phyloP scores from a whole-genome alignment of 2,329 filamentous ascomycete species.

The Botryosphaeria agaves region DNA sequence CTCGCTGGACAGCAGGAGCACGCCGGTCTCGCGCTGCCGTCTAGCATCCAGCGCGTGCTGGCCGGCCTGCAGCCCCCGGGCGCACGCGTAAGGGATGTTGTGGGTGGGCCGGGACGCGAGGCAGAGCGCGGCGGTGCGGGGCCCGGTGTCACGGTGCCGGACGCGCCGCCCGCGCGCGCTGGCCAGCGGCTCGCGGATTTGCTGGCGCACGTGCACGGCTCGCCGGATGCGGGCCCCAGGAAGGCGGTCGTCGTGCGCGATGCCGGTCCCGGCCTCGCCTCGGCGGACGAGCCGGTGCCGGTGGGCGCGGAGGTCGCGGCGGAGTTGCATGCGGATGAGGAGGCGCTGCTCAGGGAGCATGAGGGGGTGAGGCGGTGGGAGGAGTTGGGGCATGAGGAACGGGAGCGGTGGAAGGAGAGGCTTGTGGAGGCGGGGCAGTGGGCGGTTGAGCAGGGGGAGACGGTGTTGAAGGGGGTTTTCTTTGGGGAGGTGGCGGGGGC shows the following conservation, averaged over 20 bases:
- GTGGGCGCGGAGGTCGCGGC: conserved; percentile 22
- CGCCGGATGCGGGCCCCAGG: conserved; percentile 4
- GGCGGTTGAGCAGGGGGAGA: conserved; percentile 63
- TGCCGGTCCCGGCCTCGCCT: conserved; percentile 16
- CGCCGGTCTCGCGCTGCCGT: conserved; percentile 35
- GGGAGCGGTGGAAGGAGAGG: conserved; percentile 49
- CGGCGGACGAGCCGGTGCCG: conserved; percentile 14
- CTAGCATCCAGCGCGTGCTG: conserved; percentile 36
- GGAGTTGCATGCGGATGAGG: conserved; percentile 19
- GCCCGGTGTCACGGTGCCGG: not conserved
- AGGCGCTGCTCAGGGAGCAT: conserved; percentile 19
- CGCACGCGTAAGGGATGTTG: conserved; percentile 2
- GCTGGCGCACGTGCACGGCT: conserved; percentile 5
- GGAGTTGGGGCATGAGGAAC: conserved; percentile 45
- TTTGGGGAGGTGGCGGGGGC: conserved; percentile 55
- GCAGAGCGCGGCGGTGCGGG: conserved; percentile 4
- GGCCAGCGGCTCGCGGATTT: conserved; percentile 5
- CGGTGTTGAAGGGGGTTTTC: conserved; percentile 57
- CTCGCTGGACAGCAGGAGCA: conserved; percentile 40
- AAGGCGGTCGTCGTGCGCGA: conserved; percentile 24
- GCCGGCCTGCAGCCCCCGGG: conserved; percentile 16
- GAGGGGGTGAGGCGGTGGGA: conserved; percentile 48
- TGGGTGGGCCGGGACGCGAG: no score
- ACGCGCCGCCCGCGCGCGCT: not conserved
- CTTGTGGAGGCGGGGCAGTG: conserved; percentile 58